Conservation (phyloP, 805 yeast genomes). For the Saturnispora hagleri region DNA sequence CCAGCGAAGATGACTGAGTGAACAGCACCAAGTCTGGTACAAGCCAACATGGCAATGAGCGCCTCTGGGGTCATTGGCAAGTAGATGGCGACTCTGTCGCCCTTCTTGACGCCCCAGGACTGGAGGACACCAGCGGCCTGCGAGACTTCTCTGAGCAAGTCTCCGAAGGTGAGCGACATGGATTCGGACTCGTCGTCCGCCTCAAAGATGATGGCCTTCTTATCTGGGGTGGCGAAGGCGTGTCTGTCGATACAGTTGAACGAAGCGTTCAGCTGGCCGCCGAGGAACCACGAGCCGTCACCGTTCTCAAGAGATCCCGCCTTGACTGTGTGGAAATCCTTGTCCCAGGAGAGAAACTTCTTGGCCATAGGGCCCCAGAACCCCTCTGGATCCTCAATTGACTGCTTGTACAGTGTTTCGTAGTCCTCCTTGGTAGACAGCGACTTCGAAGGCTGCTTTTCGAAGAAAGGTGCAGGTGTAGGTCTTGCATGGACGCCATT, state of each 20-base stretch:
- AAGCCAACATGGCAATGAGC: slow-evolving; percentile 85
- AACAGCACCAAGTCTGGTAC: slow-evolving; percentile 88
- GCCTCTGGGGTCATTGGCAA: slow-evolving; percentile 98
- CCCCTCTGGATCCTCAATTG: slow-evolving; percentile 67
- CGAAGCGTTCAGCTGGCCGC: slow-evolving; percentile 87
- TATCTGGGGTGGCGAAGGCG: slow-evolving; percentile 80
- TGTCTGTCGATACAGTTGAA: slow-evolving; percentile 95
- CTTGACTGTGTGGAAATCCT: slow-evolving; percentile 56
- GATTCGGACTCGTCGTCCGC: slow-evolving; percentile 83
- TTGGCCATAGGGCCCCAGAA: slow-evolving; percentile 76
- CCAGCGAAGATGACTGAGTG: slow-evolving; percentile 98
- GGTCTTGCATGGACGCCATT: slow-evolving; percentile 39
- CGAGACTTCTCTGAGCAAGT: slow-evolving; percentile 75
- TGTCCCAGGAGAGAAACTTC: slow-evolving; percentile 70
- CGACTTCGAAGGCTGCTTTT: slow-evolving; percentile 53
- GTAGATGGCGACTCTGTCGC: slow-evolving; percentile 94
- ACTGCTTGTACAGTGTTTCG: slow-evolving; percentile 57
- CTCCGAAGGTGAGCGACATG: slow-evolving; percentile 71
- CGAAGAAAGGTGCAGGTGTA: slow-evolving; percentile 46
- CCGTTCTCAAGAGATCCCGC: slow-evolving; percentile 63
- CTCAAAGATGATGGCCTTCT: slow-evolving; percentile 80
- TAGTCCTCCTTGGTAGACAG: slow-evolving; percentile 59
- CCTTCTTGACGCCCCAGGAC: slow-evolving; percentile 82
- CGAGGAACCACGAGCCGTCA: slow-evolving; percentile 87
- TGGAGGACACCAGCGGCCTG: slow-evolving; percentile 77